Base-by-base conservation (phyloP, 345 rosid species). In the Eucalyptus melliodora region DNA sequence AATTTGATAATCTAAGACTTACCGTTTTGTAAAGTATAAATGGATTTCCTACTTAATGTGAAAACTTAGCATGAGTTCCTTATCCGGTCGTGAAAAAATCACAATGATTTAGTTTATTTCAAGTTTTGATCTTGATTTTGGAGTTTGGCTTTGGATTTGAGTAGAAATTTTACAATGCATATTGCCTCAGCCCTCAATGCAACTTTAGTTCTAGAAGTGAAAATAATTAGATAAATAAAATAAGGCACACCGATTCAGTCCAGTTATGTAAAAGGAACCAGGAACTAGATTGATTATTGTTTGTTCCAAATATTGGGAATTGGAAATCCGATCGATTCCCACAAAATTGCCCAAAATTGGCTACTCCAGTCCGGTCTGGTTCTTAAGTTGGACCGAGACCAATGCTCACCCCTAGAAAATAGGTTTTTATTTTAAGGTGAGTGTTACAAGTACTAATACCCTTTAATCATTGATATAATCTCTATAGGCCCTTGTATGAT, bases 341-440 rank as follows among this genome's bases (percentile, higher is more conserved):
- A 23, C 3, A 23, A 5, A 23, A 9, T 0, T 56, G 6, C 62
- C 27, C 62, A 56, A 23, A 56, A 56, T 59, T 59, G 65, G 67
- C n/a, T 4, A 24, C 10, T 53, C 10, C 3, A 53, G 24, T 59
- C 14, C 8, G 0, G 4, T 27, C 1, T 0, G 2, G 1, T 60
- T 60, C 8, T 12, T 5, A 27, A 27, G n/a, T 60, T 60, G 51
- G 51, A 50, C 6, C 5, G 1, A 50, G 51, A 14, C 51, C 67
- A 27, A 27, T 60, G 67, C 67, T 27, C n/a, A 27, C 16, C 31
- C 31, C 31, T 60, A 60, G n/a, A 59, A 24, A 23, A 55, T 9
- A 9, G 12, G 27, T 0, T 56, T 56, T 21, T 56, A 56, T 56
- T 23, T 23, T 56, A 21, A 21, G 62, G 27, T 23, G 0, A 59